A percentile compares a stretch with the other conserved stretches of the same genome.
Conservation (phyloP, 495 filamentous ascomycete species). For the Talaromyces trachyspermus region DNA sequence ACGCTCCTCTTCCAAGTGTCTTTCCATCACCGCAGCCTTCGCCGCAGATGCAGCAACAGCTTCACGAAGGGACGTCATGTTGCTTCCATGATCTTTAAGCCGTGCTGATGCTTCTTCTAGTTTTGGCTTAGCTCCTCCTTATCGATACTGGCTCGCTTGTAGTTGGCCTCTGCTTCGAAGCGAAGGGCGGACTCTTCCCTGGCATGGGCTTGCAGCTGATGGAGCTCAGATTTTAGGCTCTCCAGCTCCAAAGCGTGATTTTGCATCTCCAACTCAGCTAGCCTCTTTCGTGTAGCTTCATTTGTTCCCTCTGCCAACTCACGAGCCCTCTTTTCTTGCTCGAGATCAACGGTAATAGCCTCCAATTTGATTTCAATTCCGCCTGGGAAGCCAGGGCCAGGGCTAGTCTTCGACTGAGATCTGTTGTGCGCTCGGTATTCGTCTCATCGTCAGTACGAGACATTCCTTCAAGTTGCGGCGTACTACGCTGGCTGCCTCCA, state of each 20-base stretch:
- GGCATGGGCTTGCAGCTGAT: constrained; percentile 62
- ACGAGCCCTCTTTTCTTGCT: constrained; percentile 70
- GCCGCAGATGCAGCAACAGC: constrained; percentile 72
- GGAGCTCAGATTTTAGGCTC: constrained; percentile 73
- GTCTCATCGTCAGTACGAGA: constrained; percentile 50
- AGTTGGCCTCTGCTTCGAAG: constrained; percentile 64
- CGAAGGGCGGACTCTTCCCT: constrained; percentile 71
- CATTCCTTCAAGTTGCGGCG: constrained; percentile 58
- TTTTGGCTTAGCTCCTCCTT: constrained; percentile 70
- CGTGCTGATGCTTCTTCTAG: constrained; percentile 58
- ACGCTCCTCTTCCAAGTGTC: constrained; percentile 78
- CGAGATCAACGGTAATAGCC: constrained; percentile 57
- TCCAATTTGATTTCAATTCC: constrained; percentile 65
- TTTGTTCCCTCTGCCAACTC: constrained; percentile 84
- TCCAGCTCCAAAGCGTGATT: constrained; percentile 76
- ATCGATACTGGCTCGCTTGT: constrained; percentile 70
- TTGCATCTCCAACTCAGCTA: constrained; percentile 80
- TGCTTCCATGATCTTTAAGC: constrained; percentile 62
- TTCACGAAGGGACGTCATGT: constrained; percentile 66
- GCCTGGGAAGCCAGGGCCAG: constrained; percentile 67
- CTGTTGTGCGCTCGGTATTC: constrained; percentile 56
- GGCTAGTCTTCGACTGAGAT: constrained; percentile 77
- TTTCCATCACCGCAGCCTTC: constrained; percentile 67
- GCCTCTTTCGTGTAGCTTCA: constrained; percentile 71
- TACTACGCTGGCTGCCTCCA: constrained; percentile 60